Percentiles rank a stretch among this genome's conserved stretches.
Evolutionary conservation across 495 filamentous ascomycete species (phyloP).

Genomic region (Podospora fimiseda): DNA sequence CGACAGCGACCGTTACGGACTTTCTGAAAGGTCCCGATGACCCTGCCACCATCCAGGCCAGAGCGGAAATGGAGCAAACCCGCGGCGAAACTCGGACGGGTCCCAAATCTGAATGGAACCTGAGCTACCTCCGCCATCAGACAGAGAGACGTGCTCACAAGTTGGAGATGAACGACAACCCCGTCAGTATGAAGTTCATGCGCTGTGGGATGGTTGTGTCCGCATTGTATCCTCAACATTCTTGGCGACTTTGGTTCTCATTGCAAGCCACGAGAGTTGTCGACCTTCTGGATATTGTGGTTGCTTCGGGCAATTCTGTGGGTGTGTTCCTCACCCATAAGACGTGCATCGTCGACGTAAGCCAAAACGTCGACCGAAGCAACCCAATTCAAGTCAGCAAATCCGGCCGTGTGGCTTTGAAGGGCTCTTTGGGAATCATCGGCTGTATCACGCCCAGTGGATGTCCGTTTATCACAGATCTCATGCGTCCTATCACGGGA

Average conservation of each 20-base stretch:
- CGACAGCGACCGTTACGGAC: constrained; percentile 57
- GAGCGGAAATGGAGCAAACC: constrained; percentile 31
- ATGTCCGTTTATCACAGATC: constrained; percentile 54
- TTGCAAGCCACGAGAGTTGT: constrained; percentile 49
- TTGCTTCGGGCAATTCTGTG: constrained; percentile 37
- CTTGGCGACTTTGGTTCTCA: constrained; percentile 10
- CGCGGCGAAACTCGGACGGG: constrained; percentile 14
- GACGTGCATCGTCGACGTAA: constrained; percentile 56
- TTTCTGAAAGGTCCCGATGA: constrained; percentile 59
- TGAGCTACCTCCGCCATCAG: constrained; percentile 18
- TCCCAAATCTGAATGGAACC: constrained; percentile 7
- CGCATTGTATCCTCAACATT: constrained; percentile 3
- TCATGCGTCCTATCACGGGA: constrained; percentile 58
- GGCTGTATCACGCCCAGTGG: constrained; percentile 68
- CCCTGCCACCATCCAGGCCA: constrained; percentile 45
- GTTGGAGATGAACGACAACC: constrained; percentile 12
- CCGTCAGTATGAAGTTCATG: constrained; percentile 19
- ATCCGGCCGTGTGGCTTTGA: neutral
- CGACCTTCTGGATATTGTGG: constrained; percentile 63
- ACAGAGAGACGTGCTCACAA: constrained; percentile 1
- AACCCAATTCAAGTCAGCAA: constrained; percentile 10
- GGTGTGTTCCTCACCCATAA: constrained; percentile 60
- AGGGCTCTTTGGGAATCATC: constrained; percentile 49
- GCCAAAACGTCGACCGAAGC: constrained; percentile 65
- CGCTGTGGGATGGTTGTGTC: constrained; percentile 12